A percentile compares a stretch with the other conserved stretches of the same genome.
Conservation (phyloP, 2,329 filamentous ascomycete genomes). For the Aspergillus ustus region DNA sequence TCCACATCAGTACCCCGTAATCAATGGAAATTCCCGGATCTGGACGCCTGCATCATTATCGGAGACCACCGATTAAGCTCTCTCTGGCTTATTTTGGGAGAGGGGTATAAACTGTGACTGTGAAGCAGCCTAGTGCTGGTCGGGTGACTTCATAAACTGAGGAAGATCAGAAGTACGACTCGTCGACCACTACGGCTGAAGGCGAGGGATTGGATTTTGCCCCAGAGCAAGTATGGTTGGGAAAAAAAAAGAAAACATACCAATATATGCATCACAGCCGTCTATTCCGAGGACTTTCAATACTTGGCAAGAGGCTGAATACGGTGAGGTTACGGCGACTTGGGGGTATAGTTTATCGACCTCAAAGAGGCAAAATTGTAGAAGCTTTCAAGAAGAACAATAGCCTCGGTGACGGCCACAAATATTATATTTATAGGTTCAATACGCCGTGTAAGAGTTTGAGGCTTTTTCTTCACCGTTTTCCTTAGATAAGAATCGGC, state of each 20-base stretch:
- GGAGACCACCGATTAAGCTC: not conserved
- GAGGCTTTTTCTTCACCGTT: constrained; percentile 13
- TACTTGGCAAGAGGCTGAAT: constrained; percentile 15
- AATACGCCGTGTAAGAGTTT: constrained; percentile 5
- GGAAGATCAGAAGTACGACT: constrained; percentile 5
- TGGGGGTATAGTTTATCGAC: constrained; percentile 6
- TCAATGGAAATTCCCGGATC: not conserved
- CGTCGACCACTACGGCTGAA: not conserved
- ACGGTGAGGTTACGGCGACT: constrained; percentile 5
- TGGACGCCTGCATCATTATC: not conserved
- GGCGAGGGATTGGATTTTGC: constrained; percentile 5
- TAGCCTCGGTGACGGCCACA: not conserved
- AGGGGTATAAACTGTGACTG: not conserved
- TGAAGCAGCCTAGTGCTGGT: constrained; percentile 7
- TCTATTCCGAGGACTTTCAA: constrained; percentile 10
- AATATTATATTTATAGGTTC: constrained; percentile 19
- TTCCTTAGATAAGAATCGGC: constrained; percentile 20
- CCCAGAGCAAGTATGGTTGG: constrained; percentile 15
- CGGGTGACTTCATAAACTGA: constrained; percentile 15
- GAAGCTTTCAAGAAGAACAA: constrained; percentile 7
- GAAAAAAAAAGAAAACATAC: constrained; percentile 39
- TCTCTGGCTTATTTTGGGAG: constrained; percentile 5
- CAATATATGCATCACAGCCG: constrained; percentile 51
- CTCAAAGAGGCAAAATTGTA: not conserved
- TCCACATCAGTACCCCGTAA: not conserved